Base-by-base conservation (phyloP, 768 basidiomycete species). In the Gymnopilus junonius region DNA sequence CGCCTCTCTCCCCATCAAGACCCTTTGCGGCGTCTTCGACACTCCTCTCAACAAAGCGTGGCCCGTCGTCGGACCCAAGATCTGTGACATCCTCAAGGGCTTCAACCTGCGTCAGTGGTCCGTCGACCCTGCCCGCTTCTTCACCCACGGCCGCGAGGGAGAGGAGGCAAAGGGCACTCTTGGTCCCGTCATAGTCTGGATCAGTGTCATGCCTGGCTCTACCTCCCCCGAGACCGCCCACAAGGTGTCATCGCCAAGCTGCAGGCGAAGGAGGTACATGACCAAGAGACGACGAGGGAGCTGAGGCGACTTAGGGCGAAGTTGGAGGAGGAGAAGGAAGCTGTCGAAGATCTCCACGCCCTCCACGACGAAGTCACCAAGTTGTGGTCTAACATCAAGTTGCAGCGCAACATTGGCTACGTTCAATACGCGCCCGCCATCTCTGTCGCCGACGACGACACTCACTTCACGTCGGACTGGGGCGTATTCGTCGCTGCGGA, bases 141-240 rank as follows among this genome's bases (percentile, higher is more conserved):
- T 69, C 70, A 79, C 75, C 55, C 69, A 74, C 55, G 68, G 34
- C 23, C 15, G 32, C 4, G 5, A 4, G 1, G 75, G 65, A 61
- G 74, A 74, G 67, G 69, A 69, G 50, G 68, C 37, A 48, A 64
- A 72, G 63, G 73, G 62, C 21, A 76, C 50, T 71, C 67, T 77
- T 58, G 73, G 79, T 45, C 79, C 78, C 43, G 67, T 77, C 62
- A 74, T 77, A 8, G 68, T 80, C 8, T 82, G 79, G 81, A 43
- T 81, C 25, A 73, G 72, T 0, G 72, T 78, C 59, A 8, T 23
- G 56, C 78, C 81, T 2, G 70, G 65, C 39, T 73, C 79, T 63
- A 77, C 77, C 73, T 71, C 75, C 21, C 1, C 74, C 63, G 72
- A 77, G 32, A 73, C 64, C 17, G 37, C 32, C 20, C 31, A 23